Percentiles rank a stretch among this genome's conserved stretches.
Evolutionary conservation across 352 stramenopile species (phyloP).

Genomic region (Nothophytophthora sp.): DNA sequence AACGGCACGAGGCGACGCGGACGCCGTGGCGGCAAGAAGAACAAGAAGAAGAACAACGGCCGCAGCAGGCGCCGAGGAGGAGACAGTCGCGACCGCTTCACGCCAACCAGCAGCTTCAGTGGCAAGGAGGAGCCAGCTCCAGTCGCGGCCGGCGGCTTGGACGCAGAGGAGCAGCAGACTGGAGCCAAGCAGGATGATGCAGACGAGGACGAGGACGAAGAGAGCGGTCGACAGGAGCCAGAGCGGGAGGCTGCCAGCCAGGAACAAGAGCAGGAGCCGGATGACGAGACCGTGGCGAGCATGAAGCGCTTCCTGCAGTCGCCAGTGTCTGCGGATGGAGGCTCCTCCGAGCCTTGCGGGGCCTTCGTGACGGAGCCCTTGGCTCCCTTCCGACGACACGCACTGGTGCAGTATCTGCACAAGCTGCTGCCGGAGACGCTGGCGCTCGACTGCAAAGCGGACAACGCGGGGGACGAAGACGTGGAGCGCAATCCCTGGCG

Average conservation of each 20-base stretch:
- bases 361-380: slow-evolving; percentile 61
- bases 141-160: not conserved
- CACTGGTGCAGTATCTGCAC: slow-evolving; percentile 51
- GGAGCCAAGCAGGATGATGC: slow-evolving; percentile 13
- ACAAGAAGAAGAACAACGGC: slow-evolving; percentile 35
- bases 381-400: slow-evolving; percentile 62
- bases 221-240: slow-evolving; percentile 11
- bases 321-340: slow-evolving; percentile 22
- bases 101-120: slow-evolving; percentile 10
- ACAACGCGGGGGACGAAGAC: slow-evolving; percentile 52
- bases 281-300: slow-evolving; percentile 17
- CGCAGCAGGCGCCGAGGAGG: slow-evolving; percentile 12
- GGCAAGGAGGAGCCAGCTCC: slow-evolving; percentile 14
- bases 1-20: slow-evolving; percentile 17
- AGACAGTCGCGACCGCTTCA: slow-evolving; percentile 10
- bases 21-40: slow-evolving; percentile 33
- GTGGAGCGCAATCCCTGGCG: slow-evolving; percentile 56
- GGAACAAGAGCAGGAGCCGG: slow-evolving; percentile 7
- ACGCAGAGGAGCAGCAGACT: slow-evolving; percentile 12
- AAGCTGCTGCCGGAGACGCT: slow-evolving; percentile 41
- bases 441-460: slow-evolving; percentile 63
- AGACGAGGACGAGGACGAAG: slow-evolving; percentile 23
- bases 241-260: slow-evolving; percentile 6
- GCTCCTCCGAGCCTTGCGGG: slow-evolving; percentile 21
- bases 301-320: slow-evolving; percentile 48